A percentile compares a stretch with the other conserved stretches of the same genome.
Evolutionary conservation across 192 early-diverging fungal genomes (phyloP).

Genomic region (Chytriomyces hyalinus): DNA sequence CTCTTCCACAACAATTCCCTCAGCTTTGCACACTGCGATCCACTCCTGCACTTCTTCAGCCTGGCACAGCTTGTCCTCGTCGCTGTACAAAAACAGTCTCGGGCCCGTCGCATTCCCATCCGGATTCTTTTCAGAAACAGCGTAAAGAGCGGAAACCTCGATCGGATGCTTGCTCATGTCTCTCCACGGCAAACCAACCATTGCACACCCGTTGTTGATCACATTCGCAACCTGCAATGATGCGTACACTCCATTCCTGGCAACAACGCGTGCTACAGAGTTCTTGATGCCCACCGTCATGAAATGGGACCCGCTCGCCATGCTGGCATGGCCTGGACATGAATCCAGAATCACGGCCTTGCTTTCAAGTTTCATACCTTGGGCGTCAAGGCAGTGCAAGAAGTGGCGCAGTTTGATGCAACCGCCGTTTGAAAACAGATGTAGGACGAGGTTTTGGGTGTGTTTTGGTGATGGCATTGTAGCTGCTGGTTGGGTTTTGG

Average conservation of each 20-base stretch:
- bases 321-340: not conserved
- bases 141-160: not conserved
- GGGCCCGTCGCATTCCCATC: conserved; percentile 4
- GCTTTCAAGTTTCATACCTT: not conserved
- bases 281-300: not conserved
- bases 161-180: not conserved
- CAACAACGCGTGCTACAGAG: not conserved
- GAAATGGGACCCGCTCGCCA: not conserved
- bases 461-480: not conserved
- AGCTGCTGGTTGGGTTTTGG: too few species aligned
- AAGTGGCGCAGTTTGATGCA: not conserved
- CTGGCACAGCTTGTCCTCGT: conserved; percentile 6
- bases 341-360: conserved; percentile 3
- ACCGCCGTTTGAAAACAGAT: not conserved
- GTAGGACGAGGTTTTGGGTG: not conserved
- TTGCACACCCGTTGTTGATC: too few species aligned
- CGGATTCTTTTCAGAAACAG: not conserved
- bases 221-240: not conserved
- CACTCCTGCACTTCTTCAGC: not conserved
- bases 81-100: conserved; percentile 8
- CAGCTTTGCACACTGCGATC: not conserved
- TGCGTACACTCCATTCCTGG: not conserved
- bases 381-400: not conserved
- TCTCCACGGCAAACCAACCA: not conserved
- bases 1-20: conserved; percentile 8